Base-by-base conservation (phyloP, 2,329 filamentous ascomycete genomes). In the Proliferodiscus dingleyae region DNA sequence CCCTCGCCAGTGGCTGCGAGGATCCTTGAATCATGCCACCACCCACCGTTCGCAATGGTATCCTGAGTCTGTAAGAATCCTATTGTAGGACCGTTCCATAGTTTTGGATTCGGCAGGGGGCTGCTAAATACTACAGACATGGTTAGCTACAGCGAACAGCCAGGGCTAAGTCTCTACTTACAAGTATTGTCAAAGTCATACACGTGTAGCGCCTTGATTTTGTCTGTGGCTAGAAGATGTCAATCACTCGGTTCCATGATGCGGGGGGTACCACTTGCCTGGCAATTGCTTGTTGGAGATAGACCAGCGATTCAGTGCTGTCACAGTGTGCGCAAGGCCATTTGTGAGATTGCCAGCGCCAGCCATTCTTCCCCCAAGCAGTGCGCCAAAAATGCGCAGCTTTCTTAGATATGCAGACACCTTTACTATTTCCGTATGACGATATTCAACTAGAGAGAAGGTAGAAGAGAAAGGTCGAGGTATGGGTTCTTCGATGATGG, bases 101-200 rank as follows among this genome's bases (percentile, higher is more conserved):
- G 66, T 56, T 89, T 84, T 3, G 83, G 80, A 61, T 96, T 97
- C 1, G 93, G 93, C 1, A 95, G 71, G 5, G 93, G 93, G 11
- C 87, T 95, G 58, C 84, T 82, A 71, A 98, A 98, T 39, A 98
- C 87, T 89, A 59, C 8, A 37, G 24, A 43, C 33, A 40, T 41
- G 51, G 39, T 55, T 46, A 54, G 40, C 30, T 51, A 49, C 22
- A 6, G 18, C 10, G 36, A 24, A 18, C 11, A 10, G 11, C 3
- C 24, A 34, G 6, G 26, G 10, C 15, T 22, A n/a, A 33, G 22
- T 18, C 32, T 45, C 34, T 37, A 53, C 83, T 64, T 71, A 91
- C 87, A 71, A 29, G 91, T 97, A 63, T 98, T 97, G 68, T 98
- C 93, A 66, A 97, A 98, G 66, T 98, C 93, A 70, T 97, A 97